A percentile compares a stretch with the other conserved stretches of the same genome.
Evolutionary conservation across 495 filamentous ascomycete genomes (phyloP).

Genomic region (Pseudevernia furfuracea): DNA sequence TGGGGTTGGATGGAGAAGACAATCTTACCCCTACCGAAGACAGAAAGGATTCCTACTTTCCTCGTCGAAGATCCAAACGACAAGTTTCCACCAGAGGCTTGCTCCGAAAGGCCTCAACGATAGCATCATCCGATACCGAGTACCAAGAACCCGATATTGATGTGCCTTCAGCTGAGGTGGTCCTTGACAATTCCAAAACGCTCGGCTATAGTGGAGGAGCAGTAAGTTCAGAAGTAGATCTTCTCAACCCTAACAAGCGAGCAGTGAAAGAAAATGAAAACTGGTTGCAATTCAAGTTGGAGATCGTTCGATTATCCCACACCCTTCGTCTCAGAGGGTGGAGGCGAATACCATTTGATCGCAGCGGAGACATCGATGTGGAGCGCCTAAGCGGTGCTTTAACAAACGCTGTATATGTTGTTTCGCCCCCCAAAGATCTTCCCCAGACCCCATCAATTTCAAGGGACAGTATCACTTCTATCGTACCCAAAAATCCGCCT

Average conservation of each 20-base stretch:
- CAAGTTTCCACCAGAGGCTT: constrained; percentile 36
- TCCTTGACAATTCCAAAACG: constrained; percentile 83
- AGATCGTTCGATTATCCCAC: constrained; percentile 82
- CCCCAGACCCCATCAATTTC: constrained; percentile 31
- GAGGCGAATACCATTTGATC: constrained; percentile 72
- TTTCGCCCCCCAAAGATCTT: constrained; percentile 64
- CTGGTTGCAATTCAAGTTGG: constrained; percentile 77
- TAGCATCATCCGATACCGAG: constrained; percentile 71
- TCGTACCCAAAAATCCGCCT: constrained; percentile 44
- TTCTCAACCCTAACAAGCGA: constrained; percentile 32
- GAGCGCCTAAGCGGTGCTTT: constrained; percentile 84
- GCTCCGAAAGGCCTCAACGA: constrained; percentile 29
- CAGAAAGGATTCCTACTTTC: constrained; percentile 34
- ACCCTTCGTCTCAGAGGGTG: constrained; percentile 85
- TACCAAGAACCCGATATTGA: constrained; percentile 60
- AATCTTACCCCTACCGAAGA: constrained; percentile 22
- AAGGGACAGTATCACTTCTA: constrained; percentile 32
- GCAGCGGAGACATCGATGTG: constrained; percentile 63
- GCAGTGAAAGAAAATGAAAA: constrained; percentile 60
- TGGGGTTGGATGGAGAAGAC: constrained; percentile 32
- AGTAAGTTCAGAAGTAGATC: constrained; percentile 36
- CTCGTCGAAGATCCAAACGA: constrained; percentile 35
- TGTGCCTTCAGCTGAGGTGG: constrained; percentile 69
- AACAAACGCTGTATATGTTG: constrained; percentile 94
- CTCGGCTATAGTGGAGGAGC: constrained; percentile 61